Conservation (phyloP, 352 stramenopile species). For the Pythium aquatile region DNA sequence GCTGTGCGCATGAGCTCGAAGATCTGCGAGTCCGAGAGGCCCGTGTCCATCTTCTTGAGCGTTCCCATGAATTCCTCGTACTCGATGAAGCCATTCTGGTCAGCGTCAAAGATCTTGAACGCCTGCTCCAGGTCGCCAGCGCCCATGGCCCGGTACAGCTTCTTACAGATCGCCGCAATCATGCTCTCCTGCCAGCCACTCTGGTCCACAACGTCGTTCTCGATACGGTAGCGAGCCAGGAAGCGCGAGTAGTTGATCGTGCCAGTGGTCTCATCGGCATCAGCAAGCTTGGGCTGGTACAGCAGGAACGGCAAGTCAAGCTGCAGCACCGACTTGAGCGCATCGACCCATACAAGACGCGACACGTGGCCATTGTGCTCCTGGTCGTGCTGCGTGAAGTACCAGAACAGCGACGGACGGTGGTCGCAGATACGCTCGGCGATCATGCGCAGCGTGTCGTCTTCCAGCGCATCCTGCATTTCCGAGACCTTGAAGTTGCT, state of each 20-base stretch:
- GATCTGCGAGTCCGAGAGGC: constrained; percentile 89
- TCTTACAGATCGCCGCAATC: constrained; percentile 90
- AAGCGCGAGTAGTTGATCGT: constrained; percentile 94
- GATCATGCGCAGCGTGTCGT: constrained; percentile 92
- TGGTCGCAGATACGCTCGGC: constrained; percentile 92
- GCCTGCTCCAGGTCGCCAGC: constrained; percentile 85
- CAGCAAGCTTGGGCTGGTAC: constrained; percentile 87
- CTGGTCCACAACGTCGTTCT: constrained; percentile 84
- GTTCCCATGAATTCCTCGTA: constrained; percentile 92
- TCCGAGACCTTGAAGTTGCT: constrained; percentile 73
- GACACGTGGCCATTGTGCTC: constrained; percentile 84
- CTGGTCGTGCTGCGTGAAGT: constrained; percentile 93
- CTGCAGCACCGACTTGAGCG: constrained; percentile 89
- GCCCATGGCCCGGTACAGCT: constrained; percentile 91
- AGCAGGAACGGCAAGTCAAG: constrained; percentile 90
- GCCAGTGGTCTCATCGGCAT: constrained; percentile 71
- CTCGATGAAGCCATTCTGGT: constrained; percentile 90
- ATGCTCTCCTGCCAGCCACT: constrained; percentile 90
- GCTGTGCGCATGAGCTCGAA: constrained; percentile 93
- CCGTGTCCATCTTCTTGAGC: constrained; percentile 91
- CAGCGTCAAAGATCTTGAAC: constrained; percentile 90
- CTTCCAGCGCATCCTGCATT: constrained; percentile 81
- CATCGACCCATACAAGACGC: constrained; percentile 88
- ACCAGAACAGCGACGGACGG: constrained; percentile 92
- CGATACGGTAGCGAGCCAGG: constrained; percentile 91